Evolutionary conservation across 257 asterid species (phyloP), one percentile per base, ranked within the genome.

Genomic region (Gynochthodes officinalis): DNA sequence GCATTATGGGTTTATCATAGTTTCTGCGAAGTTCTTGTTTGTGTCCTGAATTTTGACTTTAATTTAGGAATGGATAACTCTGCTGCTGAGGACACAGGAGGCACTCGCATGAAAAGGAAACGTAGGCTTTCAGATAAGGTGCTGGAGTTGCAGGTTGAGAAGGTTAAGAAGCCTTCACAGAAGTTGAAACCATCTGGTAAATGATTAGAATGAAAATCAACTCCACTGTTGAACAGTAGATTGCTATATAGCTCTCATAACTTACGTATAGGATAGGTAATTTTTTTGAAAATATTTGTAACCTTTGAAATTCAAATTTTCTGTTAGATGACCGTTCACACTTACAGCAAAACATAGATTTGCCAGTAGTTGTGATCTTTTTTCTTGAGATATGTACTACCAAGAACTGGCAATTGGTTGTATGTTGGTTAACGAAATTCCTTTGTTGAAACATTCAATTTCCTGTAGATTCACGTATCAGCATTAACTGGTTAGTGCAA

Each of bases 71-170:
- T 89, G 79, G 88, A 84, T 54, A 80, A 80, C 82, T 83, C 79
- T 76, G 84, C 80, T 76, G 94, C 94, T 69, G 98, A 88, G 75
- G 92, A 88, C 77, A 79, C 82, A 4, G 96, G 90, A 74, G 90
- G 89, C 58, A 76, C 82, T 49, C 78, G 80, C 23, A 46, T 80
- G 68, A 88, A 82, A 82, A 84, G 96, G 79, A 87, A 70, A 79
- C 82, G 94, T 77, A 88, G 82, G 83, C 88, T 85, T 71, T 84
- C 96, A 28, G 96, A 90, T 81, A 88, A 87, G 82, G 87, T 87
- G 71, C 69, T 82, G 83, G 88, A 78, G 75, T 74, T 75, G 80
- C 85, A 89, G 73, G 76, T 76, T 67, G 91, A 85, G 67, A 86
- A 79, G 83, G 84, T 81, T 76, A 85, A 77, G 85, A 86, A 79